These are phyloP conservation scores for Dothiorella sarmentorum DNA, from an alignment of 2,329 filamentous ascomycete species.

Conservation along the genomic window DNA sequence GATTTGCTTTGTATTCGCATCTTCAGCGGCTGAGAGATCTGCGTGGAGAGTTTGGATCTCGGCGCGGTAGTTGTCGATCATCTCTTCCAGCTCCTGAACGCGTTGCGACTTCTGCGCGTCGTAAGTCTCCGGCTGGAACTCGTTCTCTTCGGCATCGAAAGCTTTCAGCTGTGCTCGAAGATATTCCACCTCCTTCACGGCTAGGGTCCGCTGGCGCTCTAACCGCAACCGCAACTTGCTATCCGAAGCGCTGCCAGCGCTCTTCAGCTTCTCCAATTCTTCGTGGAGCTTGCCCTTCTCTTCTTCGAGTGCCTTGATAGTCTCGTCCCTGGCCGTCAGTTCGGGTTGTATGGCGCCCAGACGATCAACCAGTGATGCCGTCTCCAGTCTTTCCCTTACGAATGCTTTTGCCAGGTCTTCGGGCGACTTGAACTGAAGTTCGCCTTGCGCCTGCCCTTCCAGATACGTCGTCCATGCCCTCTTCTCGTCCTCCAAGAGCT, in stretches of 20 bases:
- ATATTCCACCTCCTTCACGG: conserved; percentile 90
- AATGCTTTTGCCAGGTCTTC: conserved; percentile 83
- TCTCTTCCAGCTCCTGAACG: conserved; percentile 76
- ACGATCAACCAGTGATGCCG: conserved; percentile 73
- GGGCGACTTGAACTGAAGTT: conserved; percentile 77
- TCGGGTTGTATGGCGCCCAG: conserved; percentile 78
- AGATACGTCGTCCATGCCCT: conserved; percentile 84
- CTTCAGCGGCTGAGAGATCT: conserved; percentile 67
- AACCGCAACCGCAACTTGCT: conserved; percentile 68
- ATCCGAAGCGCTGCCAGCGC: conserved; percentile 50
- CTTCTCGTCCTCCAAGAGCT: conserved; percentile 84
- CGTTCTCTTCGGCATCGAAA: conserved; percentile 79
- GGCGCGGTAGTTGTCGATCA: conserved; percentile 80
- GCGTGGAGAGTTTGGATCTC: conserved; percentile 73
- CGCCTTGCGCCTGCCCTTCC: conserved; percentile 61
- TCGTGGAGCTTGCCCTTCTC: conserved; percentile 63
- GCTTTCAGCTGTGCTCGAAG: conserved; percentile 87
- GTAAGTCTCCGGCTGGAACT: conserved; percentile 75
- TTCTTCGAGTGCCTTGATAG: conserved; percentile 66
- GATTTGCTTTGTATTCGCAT: conserved; percentile 36
- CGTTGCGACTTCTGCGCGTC: conserved; percentile 72
- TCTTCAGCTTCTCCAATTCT: conserved; percentile 69
- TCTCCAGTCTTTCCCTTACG: conserved; percentile 76
- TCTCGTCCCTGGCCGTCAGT: conserved; percentile 70
- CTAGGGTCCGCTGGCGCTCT: conserved; percentile 80